Evolutionary conservation across 1,139 yeast genomes (phyloP), one percentile per base, ranked within the genome.

Genomic region (Candida albicans): DNA sequence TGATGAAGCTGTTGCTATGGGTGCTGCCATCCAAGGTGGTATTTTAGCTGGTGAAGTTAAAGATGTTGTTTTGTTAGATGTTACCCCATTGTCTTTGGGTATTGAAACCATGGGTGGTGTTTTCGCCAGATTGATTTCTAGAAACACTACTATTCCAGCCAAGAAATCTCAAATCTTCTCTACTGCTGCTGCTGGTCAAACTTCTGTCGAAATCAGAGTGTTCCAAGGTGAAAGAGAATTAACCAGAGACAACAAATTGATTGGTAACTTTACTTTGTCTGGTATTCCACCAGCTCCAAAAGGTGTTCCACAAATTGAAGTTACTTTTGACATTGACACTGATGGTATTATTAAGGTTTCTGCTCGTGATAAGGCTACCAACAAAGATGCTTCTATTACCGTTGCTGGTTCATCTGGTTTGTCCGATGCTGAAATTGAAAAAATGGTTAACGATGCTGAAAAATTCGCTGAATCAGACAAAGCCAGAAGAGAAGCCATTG

Each of bases 221-320:
- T 93, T 88, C 96, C 98, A 93, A 80, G 99, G 99, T 79, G 99
- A 93, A 81, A 88, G 99, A 81, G 98, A 93, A 75, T 84, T 93
- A 64, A 96, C 95, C 62, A 87, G 96, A 77, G 98, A 93, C 80
- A 93, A 93, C 86, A 93, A 93, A 78, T 81, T 91, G 71, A 91
- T 93, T 70, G 99, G 99, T 72, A 91, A 93, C 87, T 90, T 91
- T 73, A 88, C 96, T 52, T 81, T 91, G 63, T 79, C 93, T 57
- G 98, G 97, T 70, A 91, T 91, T 56, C 95, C 98, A 74, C 96
- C 98, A 60, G 97, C 97, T 62, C 96, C 97, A 75, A 91, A 90
- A 84, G 99, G 99, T 79, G 97, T 91, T 58, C 98, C 99, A 61
- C 98, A 91, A 78, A 93, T 91, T 61, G 98, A 93, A 78, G 99